Conservation (phyloP, 768 basidiomycete species). For the Russula foetens region DNA sequence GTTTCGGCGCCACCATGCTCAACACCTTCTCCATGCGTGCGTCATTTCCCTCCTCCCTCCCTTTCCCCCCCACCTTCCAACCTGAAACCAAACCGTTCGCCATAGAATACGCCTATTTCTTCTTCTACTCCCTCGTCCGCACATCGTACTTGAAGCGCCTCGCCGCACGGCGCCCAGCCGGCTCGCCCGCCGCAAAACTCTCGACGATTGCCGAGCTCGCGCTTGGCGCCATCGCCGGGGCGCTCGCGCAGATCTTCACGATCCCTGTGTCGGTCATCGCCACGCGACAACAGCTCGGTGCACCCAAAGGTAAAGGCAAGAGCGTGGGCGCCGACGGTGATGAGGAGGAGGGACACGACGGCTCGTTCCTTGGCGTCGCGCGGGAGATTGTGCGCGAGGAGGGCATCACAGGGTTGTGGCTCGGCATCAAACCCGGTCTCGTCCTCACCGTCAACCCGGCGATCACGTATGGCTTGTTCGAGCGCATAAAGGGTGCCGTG, state of each 20-base stretch:
- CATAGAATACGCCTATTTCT: slow-evolving; percentile 99
- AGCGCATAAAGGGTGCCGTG: slow-evolving; percentile 75
- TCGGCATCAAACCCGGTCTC: slow-evolving; percentile 84
- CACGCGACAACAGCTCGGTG: slow-evolving; percentile 89
- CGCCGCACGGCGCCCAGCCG: slow-evolving; percentile 46
- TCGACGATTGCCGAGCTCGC: slow-evolving; percentile 76
- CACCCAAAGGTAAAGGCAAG: slow-evolving; percentile 22
- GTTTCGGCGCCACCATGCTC: slow-evolving; percentile 94
- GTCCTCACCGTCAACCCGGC: slow-evolving; percentile 97
- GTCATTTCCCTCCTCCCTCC: slow-evolving; percentile 26
- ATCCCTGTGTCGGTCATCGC: slow-evolving; percentile 98
- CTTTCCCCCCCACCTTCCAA: not conserved
- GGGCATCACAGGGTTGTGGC: slow-evolving; percentile 83
- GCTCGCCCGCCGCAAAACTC: slow-evolving; percentile 51
- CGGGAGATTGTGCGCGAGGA: slow-evolving; percentile 85
- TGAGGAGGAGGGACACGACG: slow-evolving; percentile 35
- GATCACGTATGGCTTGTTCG: slow-evolving; percentile 93
- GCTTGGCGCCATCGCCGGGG: slow-evolving; percentile 88
- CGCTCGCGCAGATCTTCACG: slow-evolving; percentile 94
- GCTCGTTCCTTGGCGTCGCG: slow-evolving; percentile 74
- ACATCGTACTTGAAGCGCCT: slow-evolving; percentile 72
- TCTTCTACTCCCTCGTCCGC: slow-evolving; percentile 93
- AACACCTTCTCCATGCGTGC: slow-evolving; percentile 96
- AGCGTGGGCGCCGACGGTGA: not conserved
- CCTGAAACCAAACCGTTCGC: not conserved